Evolutionary conservation across 2,329 filamentous ascomycete genomes (phyloP).

Genomic region (Fonsecaea erecta): DNA sequence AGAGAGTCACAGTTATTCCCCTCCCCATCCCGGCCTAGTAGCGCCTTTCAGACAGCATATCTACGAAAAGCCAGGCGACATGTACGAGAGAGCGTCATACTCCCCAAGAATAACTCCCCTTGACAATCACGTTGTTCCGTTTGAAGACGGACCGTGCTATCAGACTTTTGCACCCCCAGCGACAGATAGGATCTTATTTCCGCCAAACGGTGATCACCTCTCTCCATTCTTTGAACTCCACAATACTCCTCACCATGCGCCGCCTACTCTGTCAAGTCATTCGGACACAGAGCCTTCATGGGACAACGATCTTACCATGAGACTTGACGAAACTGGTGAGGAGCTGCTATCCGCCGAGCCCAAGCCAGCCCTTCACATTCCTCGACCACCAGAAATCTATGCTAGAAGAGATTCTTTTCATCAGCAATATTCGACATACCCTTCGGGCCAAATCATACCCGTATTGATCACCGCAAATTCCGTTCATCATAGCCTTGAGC

Average conservation of each 20-base stretch:
- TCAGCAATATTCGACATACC: neutral
- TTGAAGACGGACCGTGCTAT: neutral
- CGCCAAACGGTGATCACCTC: neutral
- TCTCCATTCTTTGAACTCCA: neutral
- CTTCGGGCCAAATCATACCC: neutral
- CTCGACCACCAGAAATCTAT: neutral
- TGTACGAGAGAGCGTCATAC: neutral
- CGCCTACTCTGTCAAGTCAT: neutral
- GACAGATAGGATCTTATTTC: neutral
- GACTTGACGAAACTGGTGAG: neutral
- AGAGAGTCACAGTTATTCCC: neutral
- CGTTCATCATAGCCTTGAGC: neutral
- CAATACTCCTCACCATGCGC: neutral
- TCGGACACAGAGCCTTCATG: neutral
- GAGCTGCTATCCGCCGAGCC: neutral
- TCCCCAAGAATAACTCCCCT: neutral
- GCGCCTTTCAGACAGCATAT: neutral
- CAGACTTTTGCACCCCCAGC: neutral
- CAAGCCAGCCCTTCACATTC: neutral
- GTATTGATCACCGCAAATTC: neutral
- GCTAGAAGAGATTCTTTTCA: neutral
- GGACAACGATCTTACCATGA: neutral
- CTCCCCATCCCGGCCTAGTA: neutral
- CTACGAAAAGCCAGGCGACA: neutral
- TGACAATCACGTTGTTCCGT: neutral